phyloP scores from a whole-genome alignment of 1,139 yeast genomes.

The Tardiomyces depauwii region DNA sequence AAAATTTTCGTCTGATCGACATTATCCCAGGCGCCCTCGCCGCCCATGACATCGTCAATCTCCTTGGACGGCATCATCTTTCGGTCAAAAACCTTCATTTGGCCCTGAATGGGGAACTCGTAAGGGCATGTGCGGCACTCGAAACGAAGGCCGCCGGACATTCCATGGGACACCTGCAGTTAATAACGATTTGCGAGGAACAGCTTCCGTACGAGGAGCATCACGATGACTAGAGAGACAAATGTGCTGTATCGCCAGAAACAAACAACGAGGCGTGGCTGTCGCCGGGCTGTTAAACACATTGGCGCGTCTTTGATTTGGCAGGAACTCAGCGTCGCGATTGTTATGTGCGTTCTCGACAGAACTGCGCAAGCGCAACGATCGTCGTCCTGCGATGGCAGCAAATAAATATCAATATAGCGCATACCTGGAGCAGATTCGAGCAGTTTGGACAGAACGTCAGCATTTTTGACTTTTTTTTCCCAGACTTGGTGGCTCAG shows the following conservation, averaged over 20 bases:
- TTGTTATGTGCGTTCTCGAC: too few species aligned
- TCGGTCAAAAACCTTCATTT: slow-evolving; percentile 70
- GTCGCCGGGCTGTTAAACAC: too few species aligned
- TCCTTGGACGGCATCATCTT: slow-evolving; percentile 75
- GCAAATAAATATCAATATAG: too few species aligned
- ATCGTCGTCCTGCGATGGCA: too few species aligned
- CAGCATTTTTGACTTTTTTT: slow-evolving; percentile 75
- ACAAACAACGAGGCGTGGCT: too few species aligned
- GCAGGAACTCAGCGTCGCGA: too few species aligned
- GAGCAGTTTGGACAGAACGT: slow-evolving; percentile 93
- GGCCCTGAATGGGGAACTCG: slow-evolving; percentile 73
- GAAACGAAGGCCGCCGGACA: slow-evolving; percentile 33
- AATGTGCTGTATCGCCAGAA: neutral
- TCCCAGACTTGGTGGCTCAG: slow-evolving; percentile 67
- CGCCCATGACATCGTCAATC: slow-evolving; percentile 94
- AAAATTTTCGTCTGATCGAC: slow-evolving; percentile 66
- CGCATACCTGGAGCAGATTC: slow-evolving; percentile 48
- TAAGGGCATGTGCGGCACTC: slow-evolving; percentile 93
- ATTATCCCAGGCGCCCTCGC: slow-evolving; percentile 97
- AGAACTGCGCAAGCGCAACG: too few species aligned
- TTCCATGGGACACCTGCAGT: slow-evolving; percentile 12
- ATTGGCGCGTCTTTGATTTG: too few species aligned
- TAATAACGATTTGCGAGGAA: neutral
- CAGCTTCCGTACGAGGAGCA: slow-evolving; percentile 26
- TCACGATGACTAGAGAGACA: slow-evolving; percentile 14